A percentile compares a stretch with the other conserved stretches of the same genome.
Conservation (phyloP, 805 yeast species). For the Spathaspora gorwiae region DNA sequence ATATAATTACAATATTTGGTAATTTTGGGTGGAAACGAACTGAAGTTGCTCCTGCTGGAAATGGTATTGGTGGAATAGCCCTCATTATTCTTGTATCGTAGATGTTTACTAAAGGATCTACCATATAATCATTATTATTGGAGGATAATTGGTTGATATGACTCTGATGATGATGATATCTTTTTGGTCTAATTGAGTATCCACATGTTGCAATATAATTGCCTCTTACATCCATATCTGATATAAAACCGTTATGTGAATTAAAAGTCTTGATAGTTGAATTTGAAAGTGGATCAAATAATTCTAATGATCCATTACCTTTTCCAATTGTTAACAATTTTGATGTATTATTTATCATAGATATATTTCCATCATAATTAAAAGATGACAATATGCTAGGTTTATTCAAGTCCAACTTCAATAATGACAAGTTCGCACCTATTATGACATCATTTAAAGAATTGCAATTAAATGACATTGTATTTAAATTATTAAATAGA, state of each 20-base stretch:
- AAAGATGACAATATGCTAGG: constrained; percentile 19
- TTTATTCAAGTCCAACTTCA: constrained; percentile 31
- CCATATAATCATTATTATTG: constrained; percentile 24
- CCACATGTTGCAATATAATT: constrained; percentile 77
- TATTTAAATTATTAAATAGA: constrained; percentile 18
- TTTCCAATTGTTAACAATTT: constrained; percentile 58
- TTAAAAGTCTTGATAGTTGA: constrained; percentile 47
- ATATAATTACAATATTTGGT: constrained; percentile 70
- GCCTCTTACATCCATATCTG: constrained; percentile 64
- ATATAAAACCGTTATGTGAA: constrained; percentile 57
- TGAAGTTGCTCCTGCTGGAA: constrained; percentile 84
- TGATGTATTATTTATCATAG: constrained; percentile 40
- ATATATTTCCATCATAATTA: constrained; percentile 42
- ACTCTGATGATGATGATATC: constrained; percentile 18
- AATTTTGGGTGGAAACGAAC: constrained; percentile 83
- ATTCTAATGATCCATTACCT: constrained; percentile 56
- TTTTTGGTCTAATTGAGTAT: constrained; percentile 59
- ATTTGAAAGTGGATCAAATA: constrained; percentile 54
- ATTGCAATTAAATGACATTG: constrained; percentile 30
- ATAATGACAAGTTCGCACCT: constrained; percentile 11
- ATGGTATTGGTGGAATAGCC: constrained; percentile 74
- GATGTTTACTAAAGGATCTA: constrained; percentile 78
- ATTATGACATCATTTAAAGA: constrained; percentile 11
- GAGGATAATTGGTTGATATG: constrained; percentile 13
- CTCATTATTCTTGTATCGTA: constrained; percentile 73